Evolutionary conservation across 495 filamentous ascomycete species (phyloP), one percentile per base, ranked within the genome.

Genomic region (Aspergillus hancockii): DNA sequence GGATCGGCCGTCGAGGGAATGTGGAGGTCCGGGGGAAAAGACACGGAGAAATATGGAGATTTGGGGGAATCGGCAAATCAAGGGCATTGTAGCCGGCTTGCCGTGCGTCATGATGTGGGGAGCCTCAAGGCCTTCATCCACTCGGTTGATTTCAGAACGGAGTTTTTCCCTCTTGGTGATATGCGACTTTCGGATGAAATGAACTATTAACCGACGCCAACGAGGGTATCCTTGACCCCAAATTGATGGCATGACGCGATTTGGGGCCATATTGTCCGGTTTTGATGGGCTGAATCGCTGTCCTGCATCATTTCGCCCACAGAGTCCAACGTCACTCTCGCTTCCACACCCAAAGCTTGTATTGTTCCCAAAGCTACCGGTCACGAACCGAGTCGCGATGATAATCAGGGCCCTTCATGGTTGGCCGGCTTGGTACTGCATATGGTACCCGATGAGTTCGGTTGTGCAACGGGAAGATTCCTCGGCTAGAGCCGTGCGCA

Each of bases 1-100:
- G 25, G 57, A 60, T 60, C 57, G 52, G 32, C 57, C 16, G 8
- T 25, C n/a, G 31, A 55, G 31, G 10, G 58, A 52, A 51, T 61
- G 58, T 60, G 58, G 58, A 60, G 58, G 58, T 60, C 58, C 58
- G 58, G 58, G 57, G 57, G 38, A 47, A 28, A 10, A 31, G 8
- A 30, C 22, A 55, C 18, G 53, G 53, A 45, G 38, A 14, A 23
- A 54, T 30, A 47, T 36, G 41, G 51, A 28, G 49, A 52, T 25
- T 34, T 31, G 38, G 40, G 41, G 25, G 50, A 46, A 34, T 18
- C n/a, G 40, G 28, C 50, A 49, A 59, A 59, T 59, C 57, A 59
- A 38, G 21, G 30, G 25, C 57, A 53, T 34, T 40, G 56, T 49
- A 18, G 25, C 22, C 28, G 46, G 36, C 18, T 19, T n/a, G 8